Evolutionary conservation across 495 filamentous ascomycete genomes (phyloP).

Genomic region (Glonium stellatum): DNA sequence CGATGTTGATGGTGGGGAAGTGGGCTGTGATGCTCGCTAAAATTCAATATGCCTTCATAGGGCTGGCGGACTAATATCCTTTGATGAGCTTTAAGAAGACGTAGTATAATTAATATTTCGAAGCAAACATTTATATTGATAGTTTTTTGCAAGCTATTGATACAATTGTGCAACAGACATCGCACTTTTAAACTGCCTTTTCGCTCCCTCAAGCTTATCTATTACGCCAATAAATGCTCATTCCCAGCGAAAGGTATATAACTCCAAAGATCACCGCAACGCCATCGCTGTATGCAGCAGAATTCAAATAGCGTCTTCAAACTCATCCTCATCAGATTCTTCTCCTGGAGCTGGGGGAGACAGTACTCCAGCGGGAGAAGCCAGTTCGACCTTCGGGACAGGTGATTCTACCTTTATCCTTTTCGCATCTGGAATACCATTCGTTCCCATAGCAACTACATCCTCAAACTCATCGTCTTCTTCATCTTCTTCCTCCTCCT

Average conservation of each 20-base stretch:
- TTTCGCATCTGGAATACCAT: constrained; percentile 18
- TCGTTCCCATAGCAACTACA: constrained; percentile 12
- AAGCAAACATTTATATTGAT: no score
- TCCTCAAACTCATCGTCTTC: constrained; percentile 32
- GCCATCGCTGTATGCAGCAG: constrained; percentile 24
- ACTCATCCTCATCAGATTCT: constrained; percentile 29
- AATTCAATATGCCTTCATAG: background rate
- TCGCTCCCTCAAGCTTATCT: background rate
- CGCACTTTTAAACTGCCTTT: background rate
- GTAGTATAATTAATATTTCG: no score
- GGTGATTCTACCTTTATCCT: constrained; percentile 25
- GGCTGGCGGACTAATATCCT: background rate
- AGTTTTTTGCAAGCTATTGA: no score
- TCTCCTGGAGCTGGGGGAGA: constrained; percentile 19
- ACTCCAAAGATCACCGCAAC: constrained; percentile 13
- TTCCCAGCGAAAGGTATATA: constrained; percentile 7
- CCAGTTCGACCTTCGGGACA: constrained; percentile 10
- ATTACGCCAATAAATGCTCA: background rate
- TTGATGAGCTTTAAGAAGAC: background rate
- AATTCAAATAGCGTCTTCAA: constrained; percentile 26
- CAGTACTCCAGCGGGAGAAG: background rate
- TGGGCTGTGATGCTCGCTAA: constrained; percentile 11
- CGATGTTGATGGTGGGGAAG: background rate
- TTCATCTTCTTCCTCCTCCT: constrained; percentile 31
- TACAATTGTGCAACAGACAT: background rate